These are phyloP conservation scores for Aspergillus hiratsukae DNA, from an alignment of 2,329 filamentous ascomycete genomes.

Conservation along the genomic window DNA sequence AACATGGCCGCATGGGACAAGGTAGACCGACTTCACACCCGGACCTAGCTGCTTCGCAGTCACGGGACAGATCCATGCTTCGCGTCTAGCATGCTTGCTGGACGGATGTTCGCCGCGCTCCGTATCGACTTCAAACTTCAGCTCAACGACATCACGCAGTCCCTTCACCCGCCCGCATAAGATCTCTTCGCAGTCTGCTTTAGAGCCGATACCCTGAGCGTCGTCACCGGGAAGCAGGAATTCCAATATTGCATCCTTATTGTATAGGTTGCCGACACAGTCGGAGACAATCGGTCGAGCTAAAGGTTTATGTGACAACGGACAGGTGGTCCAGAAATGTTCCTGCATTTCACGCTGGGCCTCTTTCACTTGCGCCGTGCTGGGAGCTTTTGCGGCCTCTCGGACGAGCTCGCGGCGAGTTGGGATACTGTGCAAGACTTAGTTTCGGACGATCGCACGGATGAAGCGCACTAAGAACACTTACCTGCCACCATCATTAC, in stretches of 20 bases:
- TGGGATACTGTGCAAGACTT: constrained; percentile 61
- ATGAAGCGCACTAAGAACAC: constrained; percentile 1
- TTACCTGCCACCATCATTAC: constrained; percentile 87
- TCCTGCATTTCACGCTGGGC: constrained; percentile 77
- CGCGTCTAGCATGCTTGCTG: constrained; percentile 39
- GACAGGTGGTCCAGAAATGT: constrained; percentile 83
- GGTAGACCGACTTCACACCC: constrained; percentile 72
- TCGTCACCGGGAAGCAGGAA: constrained; percentile 56
- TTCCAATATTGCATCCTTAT: constrained; percentile 83
- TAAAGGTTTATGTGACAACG: constrained; percentile 74
- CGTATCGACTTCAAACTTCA: constrained; percentile 64
- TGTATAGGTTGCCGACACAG: constrained; percentile 78
- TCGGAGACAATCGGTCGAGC: constrained; percentile 77
- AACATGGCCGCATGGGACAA: constrained; percentile 92
- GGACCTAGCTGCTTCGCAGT: constrained; percentile 83
- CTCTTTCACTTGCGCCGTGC: constrained; percentile 82
- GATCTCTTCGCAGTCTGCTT: constrained; percentile 58
- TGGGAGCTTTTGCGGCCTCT: constrained; percentile 77
- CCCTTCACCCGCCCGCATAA: constrained; percentile 65
- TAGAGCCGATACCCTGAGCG: constrained; percentile 49
- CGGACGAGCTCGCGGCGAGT: constrained; percentile 95
- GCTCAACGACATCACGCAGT: constrained; percentile 79
- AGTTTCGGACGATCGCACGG: background rate
- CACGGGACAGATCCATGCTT: constrained; percentile 77
- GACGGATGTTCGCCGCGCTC: constrained; percentile 37